Base-by-base conservation (phyloP, 768 basidiomycete species). In the Kwoniella sp. region DNA sequence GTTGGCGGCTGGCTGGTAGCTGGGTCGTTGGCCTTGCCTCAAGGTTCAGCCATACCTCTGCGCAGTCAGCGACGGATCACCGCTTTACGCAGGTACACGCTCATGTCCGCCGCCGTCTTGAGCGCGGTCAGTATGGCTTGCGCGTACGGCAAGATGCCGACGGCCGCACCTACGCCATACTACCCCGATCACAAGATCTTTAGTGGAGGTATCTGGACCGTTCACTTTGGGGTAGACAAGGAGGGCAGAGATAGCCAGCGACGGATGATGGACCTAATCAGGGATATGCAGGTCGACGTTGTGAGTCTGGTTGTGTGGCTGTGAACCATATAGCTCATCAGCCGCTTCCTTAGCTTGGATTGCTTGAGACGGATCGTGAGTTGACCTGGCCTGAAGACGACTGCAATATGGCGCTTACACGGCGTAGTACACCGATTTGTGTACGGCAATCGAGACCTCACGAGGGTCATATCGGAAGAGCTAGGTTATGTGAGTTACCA, bases 391-490 rank as follows among this genome's bases (percentile, higher is more conserved):
- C n/a, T n/a, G n/a, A n/a, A n/a, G n/a, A n/a, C n/a, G n/a, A n/a
- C 32, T 33, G n/a, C 32, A 33, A 10, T 33, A 33, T 33, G 32
- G 32, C n/a, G 32, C 10, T 33, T n/a, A n/a, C 20, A 36, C 14
- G 6, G n/a, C 26, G 7, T 29, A 67, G 46, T 63, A 25, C 73
- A 87, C 79, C 80, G 84, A 3, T 77, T 81, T 29, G 83, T 84
- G 11, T 91, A 86, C 62, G 90, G 90, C 2, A 87, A 88, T 63
- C 82, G 89, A 28, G 90, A 92, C 70, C 64, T 92, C 85, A 88
- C 88, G 5, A 82, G 88, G 26, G 79, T 87, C 10, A 80, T 84
- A 26, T 80, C 81, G 0, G 85, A 90, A 67, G 85, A 91, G 44
- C 73, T 87, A 50, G 86, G 87, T 46, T 91, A 86, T 73, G 88